phyloP scores from a whole-genome alignment of 2,329 filamentous ascomycete species.

The Polytolypa hystricis region DNA sequence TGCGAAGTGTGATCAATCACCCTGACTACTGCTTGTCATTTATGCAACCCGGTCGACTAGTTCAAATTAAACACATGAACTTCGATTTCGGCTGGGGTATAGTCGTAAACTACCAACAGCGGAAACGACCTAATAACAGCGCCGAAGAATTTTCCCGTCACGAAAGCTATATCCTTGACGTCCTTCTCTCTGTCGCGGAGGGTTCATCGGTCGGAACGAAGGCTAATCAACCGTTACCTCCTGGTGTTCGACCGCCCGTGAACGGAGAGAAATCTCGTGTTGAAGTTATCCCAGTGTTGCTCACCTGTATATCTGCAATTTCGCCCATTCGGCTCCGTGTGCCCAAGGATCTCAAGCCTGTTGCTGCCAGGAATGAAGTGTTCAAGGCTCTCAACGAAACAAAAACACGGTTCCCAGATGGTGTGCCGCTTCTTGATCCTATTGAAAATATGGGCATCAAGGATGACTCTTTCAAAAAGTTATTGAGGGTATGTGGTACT shows the following conservation, averaged over 20 bases:
- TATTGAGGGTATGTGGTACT: conserved; percentile 48
- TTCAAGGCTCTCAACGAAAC: conserved; percentile 65
- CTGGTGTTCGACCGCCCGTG: conserved; percentile 49
- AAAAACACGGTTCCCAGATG: conserved; percentile 80
- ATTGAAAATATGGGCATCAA: conserved; percentile 93
- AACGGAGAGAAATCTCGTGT: conserved; percentile 58
- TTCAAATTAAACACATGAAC: conserved; percentile 70
- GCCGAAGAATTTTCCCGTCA: conserved; percentile 60
- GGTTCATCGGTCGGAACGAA: conserved; percentile 42
- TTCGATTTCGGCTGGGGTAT: conserved; percentile 92
- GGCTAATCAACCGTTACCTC: conserved; percentile 52
- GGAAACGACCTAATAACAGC: conserved; percentile 55
- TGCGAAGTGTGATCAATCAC: conserved; percentile 84
- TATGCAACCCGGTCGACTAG: conserved; percentile 74
- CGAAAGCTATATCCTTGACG: conserved; percentile 71
- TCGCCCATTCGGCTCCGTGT: conserved; percentile 75
- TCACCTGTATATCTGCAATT: conserved; percentile 76
- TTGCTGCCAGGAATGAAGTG: conserved; percentile 57
- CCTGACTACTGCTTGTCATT: conserved; percentile 78
- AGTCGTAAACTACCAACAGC: conserved; percentile 60
- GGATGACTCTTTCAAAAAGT: conserved; percentile 86
- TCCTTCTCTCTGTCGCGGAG: conserved; percentile 56
- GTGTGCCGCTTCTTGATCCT: conserved; percentile 77
- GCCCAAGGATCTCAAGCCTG: conserved; percentile 60
- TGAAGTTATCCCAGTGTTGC: conserved; percentile 74